These are phyloP conservation scores for Trichosporon sp. DNA, from an alignment of 1,284 basidiomycete genomes.

Conservation along the genomic window DNA sequence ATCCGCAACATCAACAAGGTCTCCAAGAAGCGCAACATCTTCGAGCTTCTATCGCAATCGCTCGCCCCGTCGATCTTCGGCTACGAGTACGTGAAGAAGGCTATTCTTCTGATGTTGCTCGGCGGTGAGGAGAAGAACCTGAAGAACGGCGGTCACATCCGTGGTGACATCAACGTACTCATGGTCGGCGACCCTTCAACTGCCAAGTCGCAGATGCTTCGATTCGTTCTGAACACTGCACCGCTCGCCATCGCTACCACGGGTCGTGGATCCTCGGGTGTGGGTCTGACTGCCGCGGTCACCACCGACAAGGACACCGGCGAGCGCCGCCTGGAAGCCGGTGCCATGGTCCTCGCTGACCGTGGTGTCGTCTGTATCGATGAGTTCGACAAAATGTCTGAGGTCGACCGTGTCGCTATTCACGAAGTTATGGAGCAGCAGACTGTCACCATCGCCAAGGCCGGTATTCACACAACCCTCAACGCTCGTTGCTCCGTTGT, in stretches of 20 bases:
- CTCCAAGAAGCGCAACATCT: constrained; percentile 76
- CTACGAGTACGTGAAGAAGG: constrained; percentile 92
- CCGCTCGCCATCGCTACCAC: constrained; percentile 98
- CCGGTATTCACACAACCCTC: constrained; percentile 95
- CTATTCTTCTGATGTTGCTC: constrained; percentile 84
- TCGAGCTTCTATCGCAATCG: constrained; percentile 83
- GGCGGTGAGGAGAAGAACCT: constrained; percentile 98
- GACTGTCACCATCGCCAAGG: constrained; percentile 98
- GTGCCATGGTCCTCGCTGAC: constrained; percentile 99
- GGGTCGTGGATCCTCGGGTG: constrained; percentile 92
- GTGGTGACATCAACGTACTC: constrained; percentile 98
- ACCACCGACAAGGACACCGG: constrained; percentile 95
- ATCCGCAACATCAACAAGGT: constrained; percentile 96
- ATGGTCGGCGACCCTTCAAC: constrained; percentile 99
- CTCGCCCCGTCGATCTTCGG: constrained; percentile 97
- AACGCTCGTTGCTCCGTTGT: constrained; percentile 98
- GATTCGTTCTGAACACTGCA: constrained; percentile 93
- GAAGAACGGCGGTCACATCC: constrained; percentile 94
- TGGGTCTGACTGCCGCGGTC: constrained; percentile 98
- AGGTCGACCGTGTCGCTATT: constrained; percentile 97
- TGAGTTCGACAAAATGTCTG: constrained; percentile 99
- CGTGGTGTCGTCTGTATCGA: constrained; percentile 99
- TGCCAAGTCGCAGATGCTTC: constrained; percentile 93
- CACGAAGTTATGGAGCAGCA: constrained; percentile 99
- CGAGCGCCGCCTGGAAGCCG: constrained; percentile 92